phyloP scores from a whole-genome alignment of 2,329 filamentous ascomycete genomes.

The Aureobasidium sp. region DNA sequence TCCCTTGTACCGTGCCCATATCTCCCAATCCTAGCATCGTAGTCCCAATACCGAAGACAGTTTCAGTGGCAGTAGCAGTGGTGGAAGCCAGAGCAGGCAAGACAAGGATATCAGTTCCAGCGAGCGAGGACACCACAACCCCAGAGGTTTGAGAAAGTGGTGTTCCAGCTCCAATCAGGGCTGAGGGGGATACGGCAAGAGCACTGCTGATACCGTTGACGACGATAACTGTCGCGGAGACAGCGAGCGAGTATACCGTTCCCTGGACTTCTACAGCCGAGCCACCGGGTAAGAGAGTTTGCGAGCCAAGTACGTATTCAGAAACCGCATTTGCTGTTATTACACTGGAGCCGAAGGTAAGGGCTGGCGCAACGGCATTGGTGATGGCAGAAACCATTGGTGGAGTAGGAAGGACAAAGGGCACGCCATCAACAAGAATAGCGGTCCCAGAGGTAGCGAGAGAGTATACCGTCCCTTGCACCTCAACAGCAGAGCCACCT shows the following conservation, averaged over 20 bases:
- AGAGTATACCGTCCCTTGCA: constrained; percentile 13
- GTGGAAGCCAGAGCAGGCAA: background rate
- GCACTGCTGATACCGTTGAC: too few relatives aligned
- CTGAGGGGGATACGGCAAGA: too few relatives aligned
- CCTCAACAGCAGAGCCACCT: constrained; percentile 5
- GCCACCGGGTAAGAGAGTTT: too few relatives aligned
- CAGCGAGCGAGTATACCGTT: constrained; percentile 14
- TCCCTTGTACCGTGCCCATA: background rate
- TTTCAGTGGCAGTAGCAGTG: background rate
- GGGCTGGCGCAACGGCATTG: too few relatives aligned
- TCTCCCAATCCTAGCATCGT: background rate
- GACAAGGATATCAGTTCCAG: background rate
- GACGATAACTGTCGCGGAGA: constrained; percentile 21
- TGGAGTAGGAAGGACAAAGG: too few relatives aligned
- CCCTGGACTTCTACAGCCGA: constrained; percentile 6
- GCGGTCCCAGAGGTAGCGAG: constrained; percentile 22
- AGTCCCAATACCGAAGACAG: background rate
- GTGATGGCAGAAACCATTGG: too few relatives aligned
- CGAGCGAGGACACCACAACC: too few relatives aligned
- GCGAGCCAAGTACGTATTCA: background rate
- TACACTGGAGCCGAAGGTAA: too few relatives aligned
- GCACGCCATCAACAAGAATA: background rate
- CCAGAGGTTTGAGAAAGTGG: too few relatives aligned
- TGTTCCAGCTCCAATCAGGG: too few relatives aligned
- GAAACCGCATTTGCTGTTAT: too few relatives aligned